These are phyloP conservation scores for Lentinula edodes DNA, from an alignment of 768 basidiomycete genomes.

Conservation along the genomic window DNA sequence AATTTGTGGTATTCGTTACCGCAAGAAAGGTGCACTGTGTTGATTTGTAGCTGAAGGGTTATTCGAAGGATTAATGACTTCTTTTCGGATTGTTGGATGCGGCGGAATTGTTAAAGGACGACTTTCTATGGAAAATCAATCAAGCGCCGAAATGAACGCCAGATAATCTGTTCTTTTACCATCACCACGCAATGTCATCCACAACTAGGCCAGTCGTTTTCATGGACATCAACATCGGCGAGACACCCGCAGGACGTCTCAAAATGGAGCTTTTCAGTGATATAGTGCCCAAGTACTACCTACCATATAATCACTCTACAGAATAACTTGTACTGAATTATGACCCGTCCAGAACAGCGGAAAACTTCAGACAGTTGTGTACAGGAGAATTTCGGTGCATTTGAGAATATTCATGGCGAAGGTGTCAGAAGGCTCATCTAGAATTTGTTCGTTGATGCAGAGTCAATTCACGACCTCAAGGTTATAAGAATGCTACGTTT, in stretches of 20 bases:
- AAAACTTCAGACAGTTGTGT: slow-evolving; percentile 96
- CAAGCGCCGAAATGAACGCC: too few relatives aligned
- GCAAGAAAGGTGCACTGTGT: too few relatives aligned
- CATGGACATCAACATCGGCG: slow-evolving; percentile 95
- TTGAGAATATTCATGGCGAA: too few relatives aligned
- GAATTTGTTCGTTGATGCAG: slow-evolving; percentile 25
- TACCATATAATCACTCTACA: background rate
- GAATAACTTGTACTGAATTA: background rate
- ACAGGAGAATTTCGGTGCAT: slow-evolving; percentile 90
- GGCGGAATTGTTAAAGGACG: too few relatives aligned
- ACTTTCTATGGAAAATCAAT: too few relatives aligned
- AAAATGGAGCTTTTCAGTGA: slow-evolving; percentile 99
- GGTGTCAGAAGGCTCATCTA: background rate
- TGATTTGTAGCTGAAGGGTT: too few relatives aligned
- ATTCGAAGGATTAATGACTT: too few relatives aligned
- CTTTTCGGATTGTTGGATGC: too few relatives aligned
- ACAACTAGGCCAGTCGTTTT: slow-evolving; percentile 83
- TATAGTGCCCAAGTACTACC: slow-evolving; percentile 81
- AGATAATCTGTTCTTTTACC: too few relatives aligned
- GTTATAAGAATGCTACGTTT: slow-evolving; percentile 88
- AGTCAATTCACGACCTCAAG: slow-evolving; percentile 80
- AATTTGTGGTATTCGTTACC: too few relatives aligned
- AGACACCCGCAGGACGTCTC: slow-evolving; percentile 89
- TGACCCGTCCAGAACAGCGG: slow-evolving; percentile 67
- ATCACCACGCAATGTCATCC: slow-evolving; percentile 29